Conservation (phyloP, 192 early-diverging fungal genomes). For the Coemansia sp. region DNA sequence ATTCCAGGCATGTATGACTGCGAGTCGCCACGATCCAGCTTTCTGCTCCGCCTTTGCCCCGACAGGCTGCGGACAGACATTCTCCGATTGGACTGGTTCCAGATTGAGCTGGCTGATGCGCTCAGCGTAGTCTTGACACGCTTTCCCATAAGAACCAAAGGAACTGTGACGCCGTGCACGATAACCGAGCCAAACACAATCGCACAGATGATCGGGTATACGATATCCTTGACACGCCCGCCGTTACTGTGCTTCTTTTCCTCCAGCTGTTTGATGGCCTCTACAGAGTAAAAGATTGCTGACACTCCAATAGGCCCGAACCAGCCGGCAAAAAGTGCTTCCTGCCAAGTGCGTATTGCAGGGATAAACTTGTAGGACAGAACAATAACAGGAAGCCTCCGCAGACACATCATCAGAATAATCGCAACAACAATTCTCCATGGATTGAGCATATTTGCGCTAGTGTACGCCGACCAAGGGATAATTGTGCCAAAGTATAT, state of each 20-base stretch:
- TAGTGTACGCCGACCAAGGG: conserved; percentile 67
- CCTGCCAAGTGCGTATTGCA: conserved; percentile 67
- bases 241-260: conserved; percentile 29
- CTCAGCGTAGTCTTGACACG: conserved; percentile 36
- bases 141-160: conserved; percentile 68
- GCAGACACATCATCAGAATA: conserved; percentile 65
- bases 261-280: conserved; percentile 42
- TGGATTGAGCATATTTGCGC: conserved; percentile 45
- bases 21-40: background rate
- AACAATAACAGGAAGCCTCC: conserved; percentile 72
- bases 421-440: conserved; percentile 70
- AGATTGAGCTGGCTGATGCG: conserved; percentile 16
- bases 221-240: conserved; percentile 5
- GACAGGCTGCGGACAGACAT: conserved; percentile 7
- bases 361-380: conserved; percentile 66
- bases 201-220: conserved; percentile 67
- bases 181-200: conserved; percentile 81
- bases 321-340: conserved; percentile 85
- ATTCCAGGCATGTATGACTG: conserved; percentile 1
- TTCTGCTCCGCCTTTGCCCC: background rate
- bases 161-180: conserved; percentile 81
- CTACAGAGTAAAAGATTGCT: conserved; percentile 61
- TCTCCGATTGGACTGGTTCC: conserved; percentile 16
- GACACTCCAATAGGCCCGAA: conserved; percentile 87
- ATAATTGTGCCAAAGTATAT: conserved; percentile 83